Evolutionary conservation across 306 rosid species (phyloP).

Genomic region (Sicyos edulis): DNA sequence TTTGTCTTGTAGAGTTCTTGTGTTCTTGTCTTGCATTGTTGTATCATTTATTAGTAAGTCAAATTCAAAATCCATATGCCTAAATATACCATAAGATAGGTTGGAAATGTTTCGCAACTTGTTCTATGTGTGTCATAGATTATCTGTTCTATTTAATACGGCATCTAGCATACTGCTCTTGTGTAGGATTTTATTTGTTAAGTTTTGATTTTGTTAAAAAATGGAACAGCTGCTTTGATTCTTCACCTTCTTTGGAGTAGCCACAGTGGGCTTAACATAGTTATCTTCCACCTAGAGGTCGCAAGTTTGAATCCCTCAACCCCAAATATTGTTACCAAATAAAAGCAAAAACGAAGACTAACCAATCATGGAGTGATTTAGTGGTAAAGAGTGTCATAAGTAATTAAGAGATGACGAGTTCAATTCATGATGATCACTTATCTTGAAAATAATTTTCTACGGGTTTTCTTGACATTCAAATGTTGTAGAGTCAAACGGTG

Average conservation of each 20-base stretch:
- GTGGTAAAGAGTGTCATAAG: no score
- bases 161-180: neutral
- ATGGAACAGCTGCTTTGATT: neutral
- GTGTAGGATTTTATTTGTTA: neutral
- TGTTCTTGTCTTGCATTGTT: slow-evolving; percentile 2
- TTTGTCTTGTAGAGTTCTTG: neutral
- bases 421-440: no score
- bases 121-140: neutral
- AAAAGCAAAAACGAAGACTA: no score
- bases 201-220: neutral
- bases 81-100: neutral
- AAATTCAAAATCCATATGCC: neutral
- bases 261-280: no score
- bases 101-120: neutral
- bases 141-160: slow-evolving; percentile 10
- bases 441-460: no score
- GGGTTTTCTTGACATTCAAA: no score
- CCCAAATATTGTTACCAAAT: no score
- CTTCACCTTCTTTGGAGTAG: neutral
- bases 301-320: no score
- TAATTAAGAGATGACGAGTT: no score
- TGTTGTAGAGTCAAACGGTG: no score
- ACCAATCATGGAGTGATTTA: no score
- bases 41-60: neutral
- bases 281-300: no score